These are phyloP conservation scores for Senecio squalidus DNA, from an alignment of 140 eudicot species.

Conservation along the genomic window DNA sequence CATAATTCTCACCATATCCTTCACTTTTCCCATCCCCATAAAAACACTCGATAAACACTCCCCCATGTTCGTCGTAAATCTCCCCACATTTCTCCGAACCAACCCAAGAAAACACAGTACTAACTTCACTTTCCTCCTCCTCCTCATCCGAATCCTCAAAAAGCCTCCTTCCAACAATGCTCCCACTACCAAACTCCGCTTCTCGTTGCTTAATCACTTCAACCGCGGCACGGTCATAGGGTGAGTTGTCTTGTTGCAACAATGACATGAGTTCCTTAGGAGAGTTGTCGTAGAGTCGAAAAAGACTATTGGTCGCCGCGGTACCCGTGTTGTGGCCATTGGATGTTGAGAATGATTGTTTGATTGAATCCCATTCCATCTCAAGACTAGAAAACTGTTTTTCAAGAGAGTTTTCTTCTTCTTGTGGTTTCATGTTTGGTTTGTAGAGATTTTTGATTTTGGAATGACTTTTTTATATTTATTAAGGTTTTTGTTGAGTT, in stretches of 20 bases:
- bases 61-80: background rate
- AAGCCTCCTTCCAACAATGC: constrained; percentile 11
- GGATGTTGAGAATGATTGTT: constrained; percentile 21
- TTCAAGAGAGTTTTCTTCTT: constrained; percentile 28
- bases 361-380: constrained; percentile 29
- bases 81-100: no score
- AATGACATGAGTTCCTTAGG: constrained; percentile 25
- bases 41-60: background rate
- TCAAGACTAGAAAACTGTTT: constrained; percentile 13
- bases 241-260: constrained; percentile 3
- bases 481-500: no score
- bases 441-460: constrained; percentile 21
- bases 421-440: no score
- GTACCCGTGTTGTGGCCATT: background rate
- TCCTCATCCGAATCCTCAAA: constrained; percentile 19
- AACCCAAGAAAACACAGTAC: background rate
- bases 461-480: no score
- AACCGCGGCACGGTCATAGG: constrained; percentile 5
- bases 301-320: background rate
- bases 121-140: no score
- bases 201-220: background rate
- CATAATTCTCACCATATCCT: no score
- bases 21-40: no score
- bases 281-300: constrained; percentile 9
- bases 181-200: constrained; percentile 4